Percentiles rank a stretch among this genome's conserved stretches.
Evolutionary conservation across 1,284 basidiomycete genomes (phyloP).

Genomic region (Trichosporon sp.): DNA sequence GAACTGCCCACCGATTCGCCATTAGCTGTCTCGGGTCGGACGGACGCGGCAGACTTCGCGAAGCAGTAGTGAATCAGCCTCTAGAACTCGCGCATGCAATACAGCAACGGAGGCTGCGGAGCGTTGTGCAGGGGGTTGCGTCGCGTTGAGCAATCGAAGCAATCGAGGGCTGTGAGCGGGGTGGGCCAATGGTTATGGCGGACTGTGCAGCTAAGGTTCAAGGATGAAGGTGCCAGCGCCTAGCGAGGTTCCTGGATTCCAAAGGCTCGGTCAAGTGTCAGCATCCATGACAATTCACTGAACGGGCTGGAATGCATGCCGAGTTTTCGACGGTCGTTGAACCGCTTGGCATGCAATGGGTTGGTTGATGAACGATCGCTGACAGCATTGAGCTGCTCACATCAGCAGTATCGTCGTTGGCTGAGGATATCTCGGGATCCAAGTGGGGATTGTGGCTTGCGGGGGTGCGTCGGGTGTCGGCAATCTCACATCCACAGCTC

Average conservation of each 20-base stretch:
- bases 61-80: not conserved
- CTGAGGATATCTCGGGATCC: not conserved
- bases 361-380: too few species aligned
- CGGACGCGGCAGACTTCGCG: not conserved
- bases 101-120: too few species aligned
- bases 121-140: too few species aligned
- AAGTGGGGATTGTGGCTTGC: not conserved
- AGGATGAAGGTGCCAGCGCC: not conserved
- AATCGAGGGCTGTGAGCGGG: not conserved
- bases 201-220: not conserved
- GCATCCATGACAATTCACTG: not conserved
- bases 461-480: not conserved
- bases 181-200: not conserved
- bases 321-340: not conserved
- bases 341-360: not conserved
- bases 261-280: conserved; percentile 1
- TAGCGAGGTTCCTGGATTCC: not conserved
- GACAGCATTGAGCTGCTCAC: too few species aligned
- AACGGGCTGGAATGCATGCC: not conserved
- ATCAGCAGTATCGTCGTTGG: too few species aligned
- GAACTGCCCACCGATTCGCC: not conserved
- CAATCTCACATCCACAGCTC: not conserved
- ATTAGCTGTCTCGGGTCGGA: not conserved
- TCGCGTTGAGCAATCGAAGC: too few species aligned
- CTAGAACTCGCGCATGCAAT: not conserved